Conservation (phyloP, 352 stramenopile species). For the Phytophthora parvispora region DNA sequence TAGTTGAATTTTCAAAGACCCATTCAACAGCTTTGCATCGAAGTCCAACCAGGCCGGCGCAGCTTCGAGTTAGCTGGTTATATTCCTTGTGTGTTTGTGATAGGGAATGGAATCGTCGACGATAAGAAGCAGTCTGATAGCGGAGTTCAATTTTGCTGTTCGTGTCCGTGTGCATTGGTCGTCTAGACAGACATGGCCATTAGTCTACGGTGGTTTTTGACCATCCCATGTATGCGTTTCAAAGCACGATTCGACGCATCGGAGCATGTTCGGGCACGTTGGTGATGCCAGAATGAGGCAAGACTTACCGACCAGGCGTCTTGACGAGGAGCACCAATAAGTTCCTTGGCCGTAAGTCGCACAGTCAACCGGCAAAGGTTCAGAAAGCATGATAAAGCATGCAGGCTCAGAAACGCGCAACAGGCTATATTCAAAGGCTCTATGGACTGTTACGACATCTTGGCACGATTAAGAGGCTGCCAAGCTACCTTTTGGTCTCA, state of each 20-base stretch:
- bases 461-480: background rate
- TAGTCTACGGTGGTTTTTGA: slow-evolving; percentile 8
- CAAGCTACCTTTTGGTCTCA: background rate
- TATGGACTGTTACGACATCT: background rate
- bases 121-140: background rate
- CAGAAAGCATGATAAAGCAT: background rate
- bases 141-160: background rate
- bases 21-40: too few species aligned
- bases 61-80: too few species aligned
- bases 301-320: background rate
- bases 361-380: background rate
- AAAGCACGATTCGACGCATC: background rate
- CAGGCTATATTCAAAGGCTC: background rate
- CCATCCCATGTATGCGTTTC: slow-evolving; percentile 6
- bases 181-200: background rate
- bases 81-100: too few species aligned
- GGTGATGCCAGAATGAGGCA: slow-evolving; percentile 1
- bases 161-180: background rate
- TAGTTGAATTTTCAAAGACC: too few species aligned
- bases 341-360: background rate
- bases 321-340: background rate
- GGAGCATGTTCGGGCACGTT: background rate
- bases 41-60: too few species aligned
- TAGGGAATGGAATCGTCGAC: background rate
- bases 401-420: slow-evolving; percentile 1